Percentiles rank a stretch among this genome's conserved stretches.
Evolutionary conservation across 2,329 filamentous ascomycete species (phyloP).

Genomic region (Stagonosporopsis vannaccii): DNA sequence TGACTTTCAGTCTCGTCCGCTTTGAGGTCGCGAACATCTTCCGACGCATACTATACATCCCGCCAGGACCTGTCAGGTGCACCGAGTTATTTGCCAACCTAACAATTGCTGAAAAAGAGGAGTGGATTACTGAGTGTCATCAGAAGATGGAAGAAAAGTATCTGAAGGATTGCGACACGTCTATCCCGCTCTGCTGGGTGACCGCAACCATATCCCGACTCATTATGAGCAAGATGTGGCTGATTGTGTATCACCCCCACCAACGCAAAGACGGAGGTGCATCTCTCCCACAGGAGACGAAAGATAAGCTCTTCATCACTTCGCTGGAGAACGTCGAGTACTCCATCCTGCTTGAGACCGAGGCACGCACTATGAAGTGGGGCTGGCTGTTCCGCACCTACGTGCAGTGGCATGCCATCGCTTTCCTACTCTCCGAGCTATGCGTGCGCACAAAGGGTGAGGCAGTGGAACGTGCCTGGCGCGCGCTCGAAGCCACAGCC

Average conservation of each 20-base stretch:
- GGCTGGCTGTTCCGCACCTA: slow-evolving; percentile 71
- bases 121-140: slow-evolving; percentile 59
- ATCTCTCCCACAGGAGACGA: slow-evolving; percentile 66
- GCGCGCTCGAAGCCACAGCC: slow-evolving; percentile 59
- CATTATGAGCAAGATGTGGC: slow-evolving; percentile 79
- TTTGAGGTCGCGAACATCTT: slow-evolving; percentile 60
- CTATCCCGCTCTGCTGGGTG: slow-evolving; percentile 71
- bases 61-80: slow-evolving; percentile 52
- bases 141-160: slow-evolving; percentile 58
- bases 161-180: slow-evolving; percentile 60
- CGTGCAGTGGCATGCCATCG: slow-evolving; percentile 70
- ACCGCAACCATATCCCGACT: slow-evolving; percentile 72
- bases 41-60: slow-evolving; percentile 55
- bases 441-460: slow-evolving; percentile 64
- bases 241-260: slow-evolving; percentile 78
- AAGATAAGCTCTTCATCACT: slow-evolving; percentile 73
- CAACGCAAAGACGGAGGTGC: slow-evolving; percentile 66
- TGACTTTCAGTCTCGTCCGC: slow-evolving; percentile 63
- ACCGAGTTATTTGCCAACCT: slow-evolving; percentile 54
- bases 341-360: slow-evolving; percentile 69
- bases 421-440: slow-evolving; percentile 67
- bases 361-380: slow-evolving; percentile 68
- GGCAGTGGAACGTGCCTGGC: slow-evolving; percentile 67
- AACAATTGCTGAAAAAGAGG: slow-evolving; percentile 57
- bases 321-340: slow-evolving; percentile 79